Evolutionary conservation across 78 protist genomes (phyloP).

Genomic region (Planoprotostelium fungivorum): DNA sequence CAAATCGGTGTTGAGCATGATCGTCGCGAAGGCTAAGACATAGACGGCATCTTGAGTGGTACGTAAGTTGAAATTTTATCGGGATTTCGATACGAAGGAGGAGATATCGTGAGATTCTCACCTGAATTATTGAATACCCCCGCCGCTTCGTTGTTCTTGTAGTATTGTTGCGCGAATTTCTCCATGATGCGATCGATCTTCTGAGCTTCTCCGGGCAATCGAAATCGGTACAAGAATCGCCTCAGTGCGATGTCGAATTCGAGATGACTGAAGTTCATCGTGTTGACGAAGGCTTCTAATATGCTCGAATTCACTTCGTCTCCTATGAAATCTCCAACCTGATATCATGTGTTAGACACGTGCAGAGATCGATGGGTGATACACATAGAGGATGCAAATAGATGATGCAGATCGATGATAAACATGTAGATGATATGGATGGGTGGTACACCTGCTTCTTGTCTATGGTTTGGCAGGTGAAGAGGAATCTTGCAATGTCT

Average conservation of each 20-base stretch:
- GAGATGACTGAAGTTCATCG: constrained; percentile 63
- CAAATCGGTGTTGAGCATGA: constrained; percentile 88
- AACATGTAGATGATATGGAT: too few relatives aligned
- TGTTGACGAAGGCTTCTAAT: constrained; percentile 82
- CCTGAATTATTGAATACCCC: constrained; percentile 12
- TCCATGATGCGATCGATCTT: constrained; percentile 97
- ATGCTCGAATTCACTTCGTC: constrained; percentile 63
- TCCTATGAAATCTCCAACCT: constrained; percentile 56
- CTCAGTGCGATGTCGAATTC: constrained; percentile 88
- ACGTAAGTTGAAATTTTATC: not conserved
- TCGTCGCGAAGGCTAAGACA: constrained; percentile 58
- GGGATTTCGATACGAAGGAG: too few relatives aligned
- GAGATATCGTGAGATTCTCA: too few relatives aligned
- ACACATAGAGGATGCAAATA: not conserved
- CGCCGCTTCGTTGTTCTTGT: constrained; percentile 56
- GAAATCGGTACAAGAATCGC: constrained; percentile 69
- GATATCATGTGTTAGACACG: constrained; percentile 24
- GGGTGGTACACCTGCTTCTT: not conserved
- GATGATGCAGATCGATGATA: too few relatives aligned
- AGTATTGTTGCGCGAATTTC: constrained; percentile 90
- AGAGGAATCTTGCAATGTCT: constrained; percentile 45
- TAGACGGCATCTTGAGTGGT: constrained; percentile 47
- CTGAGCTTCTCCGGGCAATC: constrained; percentile 97
- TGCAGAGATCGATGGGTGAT: too few relatives aligned
- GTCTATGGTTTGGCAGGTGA: not conserved